Evolutionary conservation across 805 yeast genomes (phyloP).

Genomic region (Saturnispora sekii): DNA sequence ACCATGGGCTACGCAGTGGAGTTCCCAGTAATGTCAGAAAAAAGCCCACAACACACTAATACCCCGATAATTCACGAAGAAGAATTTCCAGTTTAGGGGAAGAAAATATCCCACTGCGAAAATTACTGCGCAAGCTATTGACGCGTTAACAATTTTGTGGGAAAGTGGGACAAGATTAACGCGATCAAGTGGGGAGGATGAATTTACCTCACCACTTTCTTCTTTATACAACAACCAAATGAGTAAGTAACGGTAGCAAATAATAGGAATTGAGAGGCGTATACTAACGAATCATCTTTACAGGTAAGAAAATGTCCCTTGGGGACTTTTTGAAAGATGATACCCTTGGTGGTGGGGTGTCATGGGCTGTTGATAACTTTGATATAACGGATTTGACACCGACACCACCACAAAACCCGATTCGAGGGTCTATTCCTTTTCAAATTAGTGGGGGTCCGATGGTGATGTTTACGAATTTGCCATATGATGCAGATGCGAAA

Average conservation of each 20-base stretch:
- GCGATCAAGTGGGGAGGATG: no score
- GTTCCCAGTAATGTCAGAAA: no score
- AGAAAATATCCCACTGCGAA: no score
- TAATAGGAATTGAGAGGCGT: not conserved
- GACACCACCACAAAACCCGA: constrained; percentile 4
- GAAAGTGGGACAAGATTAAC: no score
- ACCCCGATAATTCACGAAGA: no score
- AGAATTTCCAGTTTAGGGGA: no score
- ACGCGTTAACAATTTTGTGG: no score
- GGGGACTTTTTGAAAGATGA: constrained; percentile 37
- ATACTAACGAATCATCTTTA: constrained; percentile 1
- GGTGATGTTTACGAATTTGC: constrained; percentile 38
- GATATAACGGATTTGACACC: constrained; percentile 52
- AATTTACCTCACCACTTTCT: no score
- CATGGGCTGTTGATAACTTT: constrained; percentile 61
- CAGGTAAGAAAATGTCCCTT: constrained; percentile 35
- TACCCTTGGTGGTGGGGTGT: constrained; percentile 32
- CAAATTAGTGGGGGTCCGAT: constrained; percentile 37
- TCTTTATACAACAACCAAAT: no score
- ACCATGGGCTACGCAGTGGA: no score
- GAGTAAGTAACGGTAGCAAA: not conserved
- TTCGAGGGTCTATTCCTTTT: constrained; percentile 1
- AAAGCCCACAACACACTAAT: no score
- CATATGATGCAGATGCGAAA: constrained; percentile 41
- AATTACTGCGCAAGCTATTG: no score